Evolutionary conservation across 2,329 filamentous ascomycete genomes (phyloP), one percentile per base, ranked within the genome.

Genomic region (Graphilbum fragrans): DNA sequence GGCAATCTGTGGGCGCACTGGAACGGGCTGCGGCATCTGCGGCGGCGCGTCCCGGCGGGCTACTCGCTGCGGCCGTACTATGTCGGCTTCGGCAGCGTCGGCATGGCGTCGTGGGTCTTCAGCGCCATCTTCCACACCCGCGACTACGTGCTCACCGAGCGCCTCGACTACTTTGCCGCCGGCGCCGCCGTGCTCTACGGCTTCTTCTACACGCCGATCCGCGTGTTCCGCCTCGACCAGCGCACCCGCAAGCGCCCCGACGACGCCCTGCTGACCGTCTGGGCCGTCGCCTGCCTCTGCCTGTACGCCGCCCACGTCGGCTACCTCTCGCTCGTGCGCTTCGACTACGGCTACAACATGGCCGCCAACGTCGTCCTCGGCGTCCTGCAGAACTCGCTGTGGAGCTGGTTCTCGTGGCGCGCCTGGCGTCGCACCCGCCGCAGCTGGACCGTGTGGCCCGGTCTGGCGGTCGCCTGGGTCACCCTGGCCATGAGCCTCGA

Each of bases 281-380:
- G 88, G 90, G 88, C 86, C 1, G 54, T 69, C 12, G 50, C 85
- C 8, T 98, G 92, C 57, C 58, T 75, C 21, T 48, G 63, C 14
- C 62, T 94, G 40, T 98, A 94, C 59, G 55, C 70, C 21, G 65
- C 73, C 41, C 92, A 98, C 57, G 77, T 95, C 37, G 72, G 67
- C 36, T 98, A 94, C 59, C 70, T 98, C 41, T 86, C 82, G 55
- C 76, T 86, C 51, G 85, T 88, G 68, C 68, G 71, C 17, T 98
- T 92, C 84, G 84, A 96, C 60, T 98, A 98, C 59, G 83, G 82
- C 5, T 98, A 98, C 65, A 98, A 98, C 58, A 96, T 98, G 87
- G 78, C 82, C 2, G 92, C 88, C 39, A 98, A 96, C 54, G 84
- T 98, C 18, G 77, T 73, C 3, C 75, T 83, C 11, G 92, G 92